Conservation (phyloP, 495 filamentous ascomycete genomes). For the Talaromyces adpressus region DNA sequence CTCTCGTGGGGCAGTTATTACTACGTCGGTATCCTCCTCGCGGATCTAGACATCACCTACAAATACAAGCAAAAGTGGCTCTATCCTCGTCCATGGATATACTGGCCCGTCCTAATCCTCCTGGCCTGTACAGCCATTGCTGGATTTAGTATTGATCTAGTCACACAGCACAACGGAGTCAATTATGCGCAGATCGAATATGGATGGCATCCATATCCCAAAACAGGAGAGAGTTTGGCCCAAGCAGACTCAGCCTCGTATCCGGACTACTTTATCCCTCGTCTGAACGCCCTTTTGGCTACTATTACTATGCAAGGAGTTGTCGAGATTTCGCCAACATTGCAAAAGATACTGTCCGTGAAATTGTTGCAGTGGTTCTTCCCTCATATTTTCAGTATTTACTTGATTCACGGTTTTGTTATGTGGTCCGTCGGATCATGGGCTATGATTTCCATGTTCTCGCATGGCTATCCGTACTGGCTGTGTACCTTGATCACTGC, state of each 20-base stretch:
- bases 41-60: constrained; percentile 34
- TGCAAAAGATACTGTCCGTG: constrained; percentile 25
- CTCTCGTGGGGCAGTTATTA: constrained; percentile 32
- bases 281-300: constrained; percentile 30
- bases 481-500: constrained; percentile 6
- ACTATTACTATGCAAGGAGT: constrained; percentile 25
- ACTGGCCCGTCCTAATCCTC: constrained; percentile 22
- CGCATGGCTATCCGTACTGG: constrained; percentile 9
- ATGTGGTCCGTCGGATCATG: constrained; percentile 22
- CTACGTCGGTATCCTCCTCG: constrained; percentile 28
- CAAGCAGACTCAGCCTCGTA: constrained; percentile 20
- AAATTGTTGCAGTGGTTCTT: constrained; percentile 27
- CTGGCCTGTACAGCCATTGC: constrained; percentile 14
- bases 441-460: constrained; percentile 9
- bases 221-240: constrained; percentile 19
- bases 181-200: constrained; percentile 24
- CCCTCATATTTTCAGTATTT: constrained; percentile 39
- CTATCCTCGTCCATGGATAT: constrained; percentile 13
- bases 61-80: constrained; percentile 26
- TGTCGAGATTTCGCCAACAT: constrained; percentile 25
- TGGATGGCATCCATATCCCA: constrained; percentile 27
- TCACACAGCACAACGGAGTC: constrained; percentile 18
- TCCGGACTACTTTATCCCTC: constrained; percentile 30
- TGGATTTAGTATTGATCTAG: constrained; percentile 22
- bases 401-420: constrained; percentile 34